These are phyloP conservation scores for Apiospora malaysiana DNA, from an alignment of 2,329 filamentous ascomycete genomes.

Conservation along the genomic window DNA sequence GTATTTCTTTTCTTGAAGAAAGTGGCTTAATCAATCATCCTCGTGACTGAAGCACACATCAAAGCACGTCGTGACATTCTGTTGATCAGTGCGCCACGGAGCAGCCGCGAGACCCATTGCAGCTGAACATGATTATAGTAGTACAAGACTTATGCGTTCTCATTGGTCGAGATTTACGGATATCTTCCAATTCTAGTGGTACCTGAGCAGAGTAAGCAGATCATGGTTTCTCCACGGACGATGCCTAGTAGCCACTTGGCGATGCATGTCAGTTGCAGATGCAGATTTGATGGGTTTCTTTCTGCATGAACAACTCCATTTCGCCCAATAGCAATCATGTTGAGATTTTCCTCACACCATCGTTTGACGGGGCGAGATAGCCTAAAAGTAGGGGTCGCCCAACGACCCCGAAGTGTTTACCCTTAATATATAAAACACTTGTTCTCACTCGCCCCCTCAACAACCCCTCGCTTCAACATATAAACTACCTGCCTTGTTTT, in stretches of 20 bases:
- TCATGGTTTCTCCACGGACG: too few species aligned
- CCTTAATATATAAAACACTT: too few species aligned
- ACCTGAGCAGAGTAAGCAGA: too few species aligned
- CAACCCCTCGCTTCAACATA: too few species aligned
- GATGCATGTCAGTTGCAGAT: background rate
- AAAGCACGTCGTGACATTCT: background rate
- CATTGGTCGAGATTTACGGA: background rate
- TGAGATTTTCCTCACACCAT: background rate
- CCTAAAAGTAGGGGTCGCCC: too few species aligned
- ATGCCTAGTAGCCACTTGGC: background rate
- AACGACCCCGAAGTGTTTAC: too few species aligned
- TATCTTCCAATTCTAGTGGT: too few species aligned
- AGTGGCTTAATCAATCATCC: constrained; percentile 4
- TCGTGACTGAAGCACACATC: background rate
- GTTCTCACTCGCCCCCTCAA: too few species aligned
- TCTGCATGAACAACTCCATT: background rate
- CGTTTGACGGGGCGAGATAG: too few species aligned
- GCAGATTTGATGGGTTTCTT: background rate
- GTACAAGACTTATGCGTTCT: background rate
- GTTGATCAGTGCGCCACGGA: background rate
- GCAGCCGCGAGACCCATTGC: background rate
- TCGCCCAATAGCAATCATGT: background rate
- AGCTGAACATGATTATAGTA: too few species aligned
- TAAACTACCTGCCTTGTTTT: too few species aligned
- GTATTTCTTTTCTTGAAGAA: background rate